These are phyloP conservation scores for Tolypocladium tundrense DNA, from an alignment of 2,329 filamentous ascomycete genomes.

Conservation along the genomic window DNA sequence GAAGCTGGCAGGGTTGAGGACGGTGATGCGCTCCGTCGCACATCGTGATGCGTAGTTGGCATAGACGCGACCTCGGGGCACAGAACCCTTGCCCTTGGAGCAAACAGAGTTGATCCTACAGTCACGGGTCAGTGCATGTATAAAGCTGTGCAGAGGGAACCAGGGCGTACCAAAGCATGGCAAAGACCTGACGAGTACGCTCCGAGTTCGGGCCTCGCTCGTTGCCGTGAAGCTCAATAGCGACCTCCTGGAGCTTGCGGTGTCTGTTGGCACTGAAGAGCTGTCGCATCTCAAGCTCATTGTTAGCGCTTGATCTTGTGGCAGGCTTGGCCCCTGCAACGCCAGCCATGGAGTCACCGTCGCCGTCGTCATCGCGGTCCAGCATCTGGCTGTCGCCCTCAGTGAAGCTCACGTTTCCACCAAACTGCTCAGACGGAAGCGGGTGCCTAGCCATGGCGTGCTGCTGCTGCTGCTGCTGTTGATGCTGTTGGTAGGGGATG, in stretches of 20 bases:
- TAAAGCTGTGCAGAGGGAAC: not conserved
- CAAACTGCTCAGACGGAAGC: slow-evolving; percentile 43
- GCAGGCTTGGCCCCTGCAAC: slow-evolving; percentile 41
- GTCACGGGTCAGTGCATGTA: not conserved
- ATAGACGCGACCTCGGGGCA: slow-evolving; percentile 87
- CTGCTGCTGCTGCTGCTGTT: slow-evolving; percentile 21
- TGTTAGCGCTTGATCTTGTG: slow-evolving; percentile 62
- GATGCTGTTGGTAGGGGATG: slow-evolving; percentile 27
- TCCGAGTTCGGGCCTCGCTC: slow-evolving; percentile 74
- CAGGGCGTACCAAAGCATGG: slow-evolving; percentile 70
- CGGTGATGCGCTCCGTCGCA: slow-evolving; percentile 85
- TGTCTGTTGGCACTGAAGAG: slow-evolving; percentile 61
- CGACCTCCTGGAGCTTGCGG: slow-evolving; percentile 60
- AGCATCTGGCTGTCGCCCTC: slow-evolving; percentile 50
- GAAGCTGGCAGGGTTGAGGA: slow-evolving; percentile 93
- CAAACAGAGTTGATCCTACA: slow-evolving; percentile 64
- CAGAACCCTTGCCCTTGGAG: slow-evolving; percentile 68
- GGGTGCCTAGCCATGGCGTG: slow-evolving; percentile 34
- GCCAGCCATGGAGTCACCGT: slow-evolving; percentile 41
- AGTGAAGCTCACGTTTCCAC: slow-evolving; percentile 41
- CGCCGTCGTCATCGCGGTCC: slow-evolving; percentile 49
- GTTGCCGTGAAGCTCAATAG: slow-evolving; percentile 65
- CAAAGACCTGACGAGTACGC: slow-evolving; percentile 75
- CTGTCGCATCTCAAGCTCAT: slow-evolving; percentile 71
- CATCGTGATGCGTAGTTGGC: slow-evolving; percentile 91